Base-by-base conservation (phyloP, 2,329 filamentous ascomycete genomes). In the Fulvia fulva region DNA sequence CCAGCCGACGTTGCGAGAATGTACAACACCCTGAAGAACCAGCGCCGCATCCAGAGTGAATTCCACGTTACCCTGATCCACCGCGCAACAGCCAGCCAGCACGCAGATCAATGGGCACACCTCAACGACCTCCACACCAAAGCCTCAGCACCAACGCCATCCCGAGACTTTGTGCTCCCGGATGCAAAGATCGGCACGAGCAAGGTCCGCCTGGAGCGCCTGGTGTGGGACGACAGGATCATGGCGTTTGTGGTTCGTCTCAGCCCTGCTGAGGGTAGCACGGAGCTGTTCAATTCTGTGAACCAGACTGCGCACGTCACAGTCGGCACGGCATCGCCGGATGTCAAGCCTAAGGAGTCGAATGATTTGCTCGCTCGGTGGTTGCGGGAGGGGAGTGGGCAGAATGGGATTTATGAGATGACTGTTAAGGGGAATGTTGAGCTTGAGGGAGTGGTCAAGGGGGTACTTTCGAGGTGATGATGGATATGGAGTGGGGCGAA, bases 61-160 rank as follows among this genome's bases (percentile, higher is more conserved):
- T 99, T 97, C 73, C 94, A 99, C 72, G 90, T 99, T 58, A 99
- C 94, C 0, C 82, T 99, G 41, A 91, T 97, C 73, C 94, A 99
- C 74, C 87, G 87, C 49, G 85, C 87, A 11, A 79, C 78, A 2
- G 77, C 84, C 9, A 78, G 79, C 43, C 76, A 87, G 28, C 75
- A 87, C 63, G 82, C 86, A 0, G 83, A 87, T 8, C 78, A 93
- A 55, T 99, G 94, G 94, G 76, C 87, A 55, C 82, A 80, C 56
- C 93, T 97, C 66, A 73, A 71, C 5, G 76, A 81, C n/a, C 74
- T 89, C 1, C 84, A 89, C 65, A 70, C 74, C 22, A 59, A 69
- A 43, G 64, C 65, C 1, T 55, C 65, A 21, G 65, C 67, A 62
- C 77, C 45, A 68, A 75, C 28, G 34, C 65, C 30, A 69, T 73